phyloP scores from a whole-genome alignment of 495 filamentous ascomycete genomes.

The Aspergillus ostianus region DNA sequence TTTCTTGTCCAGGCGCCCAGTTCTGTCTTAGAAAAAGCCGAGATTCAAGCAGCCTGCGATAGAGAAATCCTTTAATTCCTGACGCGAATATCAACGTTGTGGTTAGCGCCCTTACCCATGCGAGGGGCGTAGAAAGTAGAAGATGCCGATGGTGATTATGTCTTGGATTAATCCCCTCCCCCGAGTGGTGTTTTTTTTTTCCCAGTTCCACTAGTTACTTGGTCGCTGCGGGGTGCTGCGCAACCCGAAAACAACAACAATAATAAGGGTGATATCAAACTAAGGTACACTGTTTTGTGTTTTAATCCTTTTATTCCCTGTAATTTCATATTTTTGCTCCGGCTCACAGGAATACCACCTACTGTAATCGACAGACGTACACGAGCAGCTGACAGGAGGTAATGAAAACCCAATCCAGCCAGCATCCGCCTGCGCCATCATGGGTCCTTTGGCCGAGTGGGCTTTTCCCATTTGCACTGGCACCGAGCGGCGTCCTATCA shows the following conservation, averaged over 20 bases:
- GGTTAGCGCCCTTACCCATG: slow-evolving; percentile 18
- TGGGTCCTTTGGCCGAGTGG: slow-evolving; percentile 13
- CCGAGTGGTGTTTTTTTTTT: background rate
- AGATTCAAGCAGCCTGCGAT: background rate
- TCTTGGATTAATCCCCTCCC: slow-evolving; percentile 8
- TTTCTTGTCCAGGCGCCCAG: background rate
- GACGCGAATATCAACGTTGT: background rate
- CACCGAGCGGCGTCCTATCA: slow-evolving; percentile 7
- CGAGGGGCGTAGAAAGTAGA: slow-evolving; percentile 16
- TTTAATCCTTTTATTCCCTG: no score
- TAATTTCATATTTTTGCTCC: slow-evolving; percentile 8
- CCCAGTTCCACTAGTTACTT: slow-evolving; percentile 3
- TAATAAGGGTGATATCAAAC: slow-evolving; percentile 22
- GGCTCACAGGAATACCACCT: slow-evolving; percentile 2
- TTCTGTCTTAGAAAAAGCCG: slow-evolving; percentile 1
- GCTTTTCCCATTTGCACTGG: slow-evolving; percentile 5
- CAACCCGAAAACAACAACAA: slow-evolving; percentile 20
- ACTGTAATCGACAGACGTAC: slow-evolving; percentile 6
- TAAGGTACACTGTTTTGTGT: slow-evolving; percentile 4
- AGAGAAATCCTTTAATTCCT: background rate
- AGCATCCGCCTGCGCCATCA: slow-evolving; percentile 10
- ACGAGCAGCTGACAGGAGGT: slow-evolving; percentile 18
- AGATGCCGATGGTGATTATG: slow-evolving; percentile 20
- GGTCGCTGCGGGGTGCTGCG: slow-evolving; percentile 25
- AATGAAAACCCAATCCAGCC: slow-evolving; percentile 9